phyloP scores from a whole-genome alignment of 805 yeast species.

The Jamesozyma rosinii region DNA sequence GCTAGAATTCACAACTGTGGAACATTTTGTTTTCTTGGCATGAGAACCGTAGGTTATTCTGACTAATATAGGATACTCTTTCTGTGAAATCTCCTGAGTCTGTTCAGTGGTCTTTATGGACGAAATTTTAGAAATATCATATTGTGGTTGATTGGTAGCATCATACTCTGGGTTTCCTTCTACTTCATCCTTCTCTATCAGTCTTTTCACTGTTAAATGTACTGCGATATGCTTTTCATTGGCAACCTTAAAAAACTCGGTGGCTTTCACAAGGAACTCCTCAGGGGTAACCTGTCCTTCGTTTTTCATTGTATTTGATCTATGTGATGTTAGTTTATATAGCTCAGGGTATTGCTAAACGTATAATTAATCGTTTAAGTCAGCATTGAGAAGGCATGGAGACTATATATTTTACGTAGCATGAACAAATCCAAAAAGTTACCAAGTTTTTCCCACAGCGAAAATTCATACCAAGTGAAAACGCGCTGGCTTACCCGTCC shows the following conservation, averaged over 20 bases:
- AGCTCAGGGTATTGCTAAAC: too few species aligned
- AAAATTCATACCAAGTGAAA: too few species aligned
- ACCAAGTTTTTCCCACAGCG: too few species aligned
- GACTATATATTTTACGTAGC: too few species aligned
- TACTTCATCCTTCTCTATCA: conserved; percentile 23
- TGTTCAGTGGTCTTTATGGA: conserved; percentile 8
- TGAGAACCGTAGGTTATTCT: conserved; percentile 38
- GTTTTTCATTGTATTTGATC: conserved; percentile 5
- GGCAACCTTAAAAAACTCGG: conserved; percentile 20
- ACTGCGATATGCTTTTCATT: conserved; percentile 23
- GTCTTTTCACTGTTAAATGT: conserved; percentile 23
- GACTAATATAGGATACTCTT: conserved; percentile 52
- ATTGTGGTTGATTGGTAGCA: conserved; percentile 34
- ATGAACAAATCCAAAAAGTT: too few species aligned
- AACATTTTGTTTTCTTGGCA: conserved; percentile 43
- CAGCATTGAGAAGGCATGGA: too few species aligned
- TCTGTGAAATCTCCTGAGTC: conserved; percentile 18
- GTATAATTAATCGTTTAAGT: too few species aligned
- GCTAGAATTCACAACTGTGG: conserved; percentile 60
- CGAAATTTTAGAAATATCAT: conserved; percentile 24
- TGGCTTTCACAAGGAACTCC: conserved; percentile 19
- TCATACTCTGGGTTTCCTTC: conserved; percentile 41
- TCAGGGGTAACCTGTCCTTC: conserved; percentile 9
- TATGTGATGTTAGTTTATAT: too few species aligned
- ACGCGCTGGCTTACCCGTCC: neutral